These are phyloP conservation scores for Pistacia integerrima DNA, from an alignment of 345 rosid genomes.

Conservation along the genomic window DNA sequence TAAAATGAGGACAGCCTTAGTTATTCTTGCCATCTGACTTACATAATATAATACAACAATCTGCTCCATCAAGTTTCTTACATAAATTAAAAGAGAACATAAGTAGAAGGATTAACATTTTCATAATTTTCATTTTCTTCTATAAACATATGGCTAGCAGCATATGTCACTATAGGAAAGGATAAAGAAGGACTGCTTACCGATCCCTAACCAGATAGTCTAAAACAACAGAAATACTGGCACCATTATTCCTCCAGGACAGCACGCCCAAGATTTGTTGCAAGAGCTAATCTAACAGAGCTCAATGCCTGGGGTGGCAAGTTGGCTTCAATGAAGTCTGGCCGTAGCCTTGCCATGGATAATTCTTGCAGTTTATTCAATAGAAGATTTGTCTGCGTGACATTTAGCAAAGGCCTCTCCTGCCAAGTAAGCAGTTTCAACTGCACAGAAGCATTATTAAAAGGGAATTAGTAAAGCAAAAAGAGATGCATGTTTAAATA, in stretches of 20 bases:
- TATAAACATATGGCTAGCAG: neutral
- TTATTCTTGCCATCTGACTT: neutral
- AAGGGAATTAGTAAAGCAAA: neutral
- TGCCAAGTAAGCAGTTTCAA: constrained; percentile 79
- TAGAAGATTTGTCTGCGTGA: constrained; percentile 67
- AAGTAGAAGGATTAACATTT: neutral
- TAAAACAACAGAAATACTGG: neutral
- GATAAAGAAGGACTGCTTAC: neutral
- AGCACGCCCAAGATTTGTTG: constrained; percentile 83
- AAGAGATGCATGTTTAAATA: neutral
- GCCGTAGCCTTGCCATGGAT: constrained; percentile 71
- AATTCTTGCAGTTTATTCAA: constrained; percentile 82
- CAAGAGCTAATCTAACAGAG: constrained; percentile 81
- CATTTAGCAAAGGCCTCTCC: constrained; percentile 65
- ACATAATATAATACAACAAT: neutral
- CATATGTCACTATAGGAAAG: neutral
- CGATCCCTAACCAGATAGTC: neutral
- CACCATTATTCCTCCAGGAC: constrained; percentile 58
- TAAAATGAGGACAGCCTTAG: too few species aligned
- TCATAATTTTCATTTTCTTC: neutral
- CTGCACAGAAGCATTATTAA: constrained; percentile 38
- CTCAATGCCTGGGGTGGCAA: constrained; percentile 62
- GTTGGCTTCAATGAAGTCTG: constrained; percentile 62
- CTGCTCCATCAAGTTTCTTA: neutral
- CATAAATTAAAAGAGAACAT: neutral